Percentiles rank a stretch among this genome's conserved stretches.
Conservation (phyloP, 306 rosid genomes). For the Pyrus bretschneideri region DNA sequence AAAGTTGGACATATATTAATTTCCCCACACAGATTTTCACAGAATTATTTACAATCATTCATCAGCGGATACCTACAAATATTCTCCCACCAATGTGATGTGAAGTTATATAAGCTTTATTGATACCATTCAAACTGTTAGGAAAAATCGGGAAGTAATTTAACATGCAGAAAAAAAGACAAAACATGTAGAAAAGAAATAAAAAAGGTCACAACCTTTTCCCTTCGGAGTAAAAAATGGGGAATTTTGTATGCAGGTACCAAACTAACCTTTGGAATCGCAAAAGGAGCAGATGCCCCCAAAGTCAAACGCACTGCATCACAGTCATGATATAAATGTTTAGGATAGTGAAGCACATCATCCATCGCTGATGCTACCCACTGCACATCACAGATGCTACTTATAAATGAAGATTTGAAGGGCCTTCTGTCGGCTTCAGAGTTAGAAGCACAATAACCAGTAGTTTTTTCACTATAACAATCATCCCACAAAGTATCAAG, state of each 20-base stretch:
- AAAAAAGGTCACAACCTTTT: neutral
- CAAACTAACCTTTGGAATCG: conserved; percentile 80
- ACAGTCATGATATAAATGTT: conserved; percentile 65
- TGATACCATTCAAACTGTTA: neutral
- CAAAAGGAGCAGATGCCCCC: conserved; percentile 73
- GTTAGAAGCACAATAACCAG: conserved; percentile 36
- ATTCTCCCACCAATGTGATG: neutral
- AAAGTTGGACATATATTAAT: neutral
- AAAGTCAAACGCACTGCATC: conserved; percentile 64
- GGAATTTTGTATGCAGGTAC: neutral
- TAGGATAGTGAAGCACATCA: conserved; percentile 63
- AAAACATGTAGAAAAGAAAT: neutral
- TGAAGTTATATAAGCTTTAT: neutral
- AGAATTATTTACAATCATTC: too few relatives aligned
- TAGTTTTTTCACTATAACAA: conserved; percentile 60
- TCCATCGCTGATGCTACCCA: conserved; percentile 74
- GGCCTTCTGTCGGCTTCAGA: conserved; percentile 39
- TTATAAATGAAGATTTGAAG: conserved; percentile 66
- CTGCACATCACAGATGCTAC: conserved; percentile 50
- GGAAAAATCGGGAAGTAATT: neutral
- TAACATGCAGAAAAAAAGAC: neutral
- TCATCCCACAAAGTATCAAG: conserved; percentile 83
- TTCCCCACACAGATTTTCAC: neutral
- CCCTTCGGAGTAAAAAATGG: neutral
- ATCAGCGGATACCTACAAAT: neutral